Conservation (phyloP, 2,329 filamentous ascomycete species). For the Tolypocladium endophyticum region DNA sequence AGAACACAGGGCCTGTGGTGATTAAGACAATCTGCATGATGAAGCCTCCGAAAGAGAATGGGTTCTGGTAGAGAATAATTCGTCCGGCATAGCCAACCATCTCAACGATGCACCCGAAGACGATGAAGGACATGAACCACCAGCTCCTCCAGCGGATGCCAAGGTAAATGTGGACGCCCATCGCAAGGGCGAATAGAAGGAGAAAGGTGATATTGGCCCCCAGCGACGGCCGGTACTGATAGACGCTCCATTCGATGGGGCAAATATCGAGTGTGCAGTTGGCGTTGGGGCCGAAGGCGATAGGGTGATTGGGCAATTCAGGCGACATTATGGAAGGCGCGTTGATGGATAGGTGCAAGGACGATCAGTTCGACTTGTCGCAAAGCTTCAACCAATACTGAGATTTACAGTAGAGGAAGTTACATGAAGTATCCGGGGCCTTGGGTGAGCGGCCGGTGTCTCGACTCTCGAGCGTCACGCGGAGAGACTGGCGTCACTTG, state of each 20-base stretch:
- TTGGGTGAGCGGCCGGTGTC: not conserved
- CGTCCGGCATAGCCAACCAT: conserved; percentile 52
- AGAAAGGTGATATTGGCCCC: conserved; percentile 35
- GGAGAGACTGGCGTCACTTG: not conserved
- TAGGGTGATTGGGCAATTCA: not conserved
- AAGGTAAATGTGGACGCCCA: conserved; percentile 26
- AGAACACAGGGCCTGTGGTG: conserved; percentile 29
- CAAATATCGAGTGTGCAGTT: conserved; percentile 38
- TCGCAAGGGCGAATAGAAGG: conserved; percentile 28
- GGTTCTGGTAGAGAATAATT: conserved; percentile 42
- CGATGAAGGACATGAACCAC: conserved; percentile 36
- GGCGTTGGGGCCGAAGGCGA: conserved; percentile 28
- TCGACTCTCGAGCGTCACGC: not conserved
- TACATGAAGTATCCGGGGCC: not conserved
- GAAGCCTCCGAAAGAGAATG: conserved; percentile 47
- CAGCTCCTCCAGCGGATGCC: conserved; percentile 28
- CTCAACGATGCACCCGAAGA: conserved; percentile 43
- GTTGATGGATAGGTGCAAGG: not conserved
- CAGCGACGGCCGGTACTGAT: conserved; percentile 28
- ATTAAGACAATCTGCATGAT: conserved; percentile 46
- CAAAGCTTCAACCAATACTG: not conserved
- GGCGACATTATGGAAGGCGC: not conserved
- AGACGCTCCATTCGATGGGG: conserved; percentile 28
- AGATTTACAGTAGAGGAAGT: not conserved
- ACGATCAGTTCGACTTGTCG: not conserved